These are phyloP conservation scores for Malbranchea zuffiana DNA, from an alignment of 2,329 filamentous ascomycete species.

Conservation along the genomic window DNA sequence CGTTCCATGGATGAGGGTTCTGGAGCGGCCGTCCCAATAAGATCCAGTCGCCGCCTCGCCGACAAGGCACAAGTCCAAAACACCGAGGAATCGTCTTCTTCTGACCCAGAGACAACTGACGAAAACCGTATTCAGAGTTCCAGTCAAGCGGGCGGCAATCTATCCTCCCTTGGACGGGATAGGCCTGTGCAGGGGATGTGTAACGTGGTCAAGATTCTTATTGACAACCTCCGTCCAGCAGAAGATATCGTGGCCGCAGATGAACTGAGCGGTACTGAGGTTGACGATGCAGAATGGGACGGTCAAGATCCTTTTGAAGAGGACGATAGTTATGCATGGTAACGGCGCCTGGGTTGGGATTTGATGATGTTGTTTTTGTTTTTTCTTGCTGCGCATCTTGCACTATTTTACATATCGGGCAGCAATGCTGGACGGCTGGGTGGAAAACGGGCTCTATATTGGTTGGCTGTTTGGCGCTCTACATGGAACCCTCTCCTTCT, in stretches of 20 bases:
- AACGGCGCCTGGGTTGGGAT: too few species aligned
- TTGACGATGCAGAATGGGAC: slow-evolving; percentile 53
- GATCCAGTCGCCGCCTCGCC: slow-evolving; percentile 6
- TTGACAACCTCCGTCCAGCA: slow-evolving; percentile 51
- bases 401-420: too few species aligned
- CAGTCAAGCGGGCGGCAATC: background rate
- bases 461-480: too few species aligned
- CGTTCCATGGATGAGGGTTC: background rate
- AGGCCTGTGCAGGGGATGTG: slow-evolving; percentile 45
- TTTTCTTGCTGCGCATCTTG: too few species aligned
- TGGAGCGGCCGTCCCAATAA: background rate
- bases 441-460: too few species aligned
- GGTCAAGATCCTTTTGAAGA: slow-evolving; percentile 38
- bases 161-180: background rate
- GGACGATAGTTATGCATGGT: slow-evolving; percentile 23
- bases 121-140: too few species aligned
- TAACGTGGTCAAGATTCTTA: slow-evolving; percentile 46
- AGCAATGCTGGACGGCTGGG: too few species aligned
- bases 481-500: too few species aligned
- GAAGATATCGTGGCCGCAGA: slow-evolving; percentile 48
- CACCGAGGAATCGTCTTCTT: too few species aligned
- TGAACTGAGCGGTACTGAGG: slow-evolving; percentile 49
- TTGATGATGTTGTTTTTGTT: too few species aligned
- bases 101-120: background rate
- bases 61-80: background rate